Base-by-base conservation (phyloP, 768 basidiomycete species). In the Rhodotorula toruloides region DNA sequence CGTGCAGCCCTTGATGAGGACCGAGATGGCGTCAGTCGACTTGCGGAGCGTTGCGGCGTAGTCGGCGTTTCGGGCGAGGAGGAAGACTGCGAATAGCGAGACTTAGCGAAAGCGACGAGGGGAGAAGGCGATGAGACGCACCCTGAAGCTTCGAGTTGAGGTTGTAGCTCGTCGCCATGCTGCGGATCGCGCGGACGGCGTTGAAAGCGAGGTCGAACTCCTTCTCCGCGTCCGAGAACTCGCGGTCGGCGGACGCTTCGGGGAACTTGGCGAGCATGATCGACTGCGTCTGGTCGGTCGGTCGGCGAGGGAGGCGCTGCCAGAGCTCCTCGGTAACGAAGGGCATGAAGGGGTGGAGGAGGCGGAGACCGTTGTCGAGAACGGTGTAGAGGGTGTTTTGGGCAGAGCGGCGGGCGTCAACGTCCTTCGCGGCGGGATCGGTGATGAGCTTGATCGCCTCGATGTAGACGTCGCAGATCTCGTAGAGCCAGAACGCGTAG, bases 371-470 rank as follows among this genome's bases (percentile, higher is more conserved):
- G 66, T 86, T 79, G 73, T 99, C 96, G 46, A 99, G 83, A 76
- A 91, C 94, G 12, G 88, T 93, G 78, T 97, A 96, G 43, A 99
- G 80, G 0, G 94, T 98, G 79, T 98, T 90, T 75, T 96, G 93
- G 7, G 94, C 89, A 17, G 93, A 98, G 55, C 80, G 81, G 44
- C 86, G 85, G 14, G 83, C 84, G 19, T 74, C 74, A 14, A 81
- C 81, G 2, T 80, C 74, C 1, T 86, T 84, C 53, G 53, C 37
- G 7, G 84, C 81, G 31, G 86, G 84, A 71, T 96, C 93, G 2
- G 91, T 91, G 85, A 97, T 90, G 14, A 92, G 91, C 78, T 99
- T 99, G 86, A 94, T 96, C 6, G 91, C 96, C 83, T 99, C 94
- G 71, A 99, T 97, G 79, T 93, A 99, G 32, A 99, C 92, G 76